Evolutionary conservation across 1,284 basidiomycete species (phyloP), one percentile per base, ranked within the genome.

Genomic region (Salmacisia buchloeana): DNA sequence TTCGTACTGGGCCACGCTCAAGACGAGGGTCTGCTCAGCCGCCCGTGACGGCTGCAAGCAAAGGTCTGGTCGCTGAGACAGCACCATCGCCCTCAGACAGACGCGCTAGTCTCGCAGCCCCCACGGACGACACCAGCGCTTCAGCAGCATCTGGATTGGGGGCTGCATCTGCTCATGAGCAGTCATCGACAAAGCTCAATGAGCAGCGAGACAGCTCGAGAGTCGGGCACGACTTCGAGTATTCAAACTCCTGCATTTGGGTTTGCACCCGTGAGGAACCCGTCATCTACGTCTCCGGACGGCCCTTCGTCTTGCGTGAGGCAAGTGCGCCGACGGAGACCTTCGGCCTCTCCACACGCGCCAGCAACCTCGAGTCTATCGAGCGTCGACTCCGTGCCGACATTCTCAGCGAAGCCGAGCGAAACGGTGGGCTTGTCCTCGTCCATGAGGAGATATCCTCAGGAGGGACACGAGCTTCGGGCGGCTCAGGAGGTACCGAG

Each of bases 261-360:
- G 83, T 84, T 65, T 83, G 82, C 70, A 83, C 83, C 1, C 70
- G 83, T 25, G 84, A 84, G 63, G 96, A 97, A 83, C 94, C 96
- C 13, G 94, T 98, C 85, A 87, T 94, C 43, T 94, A 93, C 76
- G 94, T 97, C 65, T 93, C 91, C 60, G 92, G 92, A 12, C 79
- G 93, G 33, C 93, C 96, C 0, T 98, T 96, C 74, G 94, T 99
- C 13, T 84, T 98, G n/a, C 86, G 96, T 58, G 94, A 99, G 79
- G 87, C 90, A 0, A 86, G 90, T 13, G 87, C 89, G 63, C 94
- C 96, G 1, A 85, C 89, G 63, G 85, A 86, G 59, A 90, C 89
- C 0, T 84, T 97, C 63, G 84, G 87, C 18, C 82, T 97, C 43
- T 94, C 92, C 18, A 92, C 96, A 79, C 86, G 96, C 39, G 91